Evolutionary conservation across 192 early-diverging fungal species (phyloP).

Genomic region (Coemansia sp.): DNA sequence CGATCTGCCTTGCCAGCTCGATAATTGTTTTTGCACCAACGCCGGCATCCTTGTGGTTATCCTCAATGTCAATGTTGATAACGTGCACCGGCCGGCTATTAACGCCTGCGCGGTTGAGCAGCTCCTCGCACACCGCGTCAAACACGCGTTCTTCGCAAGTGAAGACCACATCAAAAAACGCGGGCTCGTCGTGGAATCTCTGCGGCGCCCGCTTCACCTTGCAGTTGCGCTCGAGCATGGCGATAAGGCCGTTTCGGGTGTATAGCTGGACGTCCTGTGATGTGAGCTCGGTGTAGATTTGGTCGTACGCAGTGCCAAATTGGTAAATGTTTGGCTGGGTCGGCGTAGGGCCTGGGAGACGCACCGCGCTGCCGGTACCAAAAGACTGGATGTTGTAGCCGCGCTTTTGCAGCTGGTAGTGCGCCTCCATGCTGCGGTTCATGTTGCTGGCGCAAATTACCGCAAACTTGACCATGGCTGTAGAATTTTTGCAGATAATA

Average conservation of each 20-base stretch:
- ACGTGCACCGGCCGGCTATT: conserved; percentile 78
- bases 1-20: conserved; percentile 65
- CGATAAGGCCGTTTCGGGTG: conserved; percentile 78
- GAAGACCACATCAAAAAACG: conserved; percentile 85
- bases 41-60: conserved; percentile 85
- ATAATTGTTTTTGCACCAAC: conserved; percentile 82
- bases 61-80: conserved; percentile 94
- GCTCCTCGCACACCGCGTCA: conserved; percentile 89
- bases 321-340: conserved; percentile 86
- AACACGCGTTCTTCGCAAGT: conserved; percentile 96
- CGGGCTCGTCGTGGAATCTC: conserved; percentile 70
- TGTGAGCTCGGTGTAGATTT: conserved; percentile 79
- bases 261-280: conserved; percentile 68
- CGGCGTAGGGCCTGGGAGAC: conserved; percentile 81
- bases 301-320: conserved; percentile 90
- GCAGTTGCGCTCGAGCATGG: conserved; percentile 94
- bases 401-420: conserved; percentile 66
- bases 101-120: conserved; percentile 63
- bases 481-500: not conserved
- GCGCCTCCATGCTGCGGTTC: conserved; percentile 97
- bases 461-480: conserved; percentile 73
- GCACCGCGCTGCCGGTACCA: conserved; percentile 86
- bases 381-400: conserved; percentile 83
- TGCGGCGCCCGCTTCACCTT: conserved; percentile 87
- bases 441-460: conserved; percentile 97